phyloP scores from a whole-genome alignment of 1,284 basidiomycete genomes.

The Xerocomus nothofagi region DNA sequence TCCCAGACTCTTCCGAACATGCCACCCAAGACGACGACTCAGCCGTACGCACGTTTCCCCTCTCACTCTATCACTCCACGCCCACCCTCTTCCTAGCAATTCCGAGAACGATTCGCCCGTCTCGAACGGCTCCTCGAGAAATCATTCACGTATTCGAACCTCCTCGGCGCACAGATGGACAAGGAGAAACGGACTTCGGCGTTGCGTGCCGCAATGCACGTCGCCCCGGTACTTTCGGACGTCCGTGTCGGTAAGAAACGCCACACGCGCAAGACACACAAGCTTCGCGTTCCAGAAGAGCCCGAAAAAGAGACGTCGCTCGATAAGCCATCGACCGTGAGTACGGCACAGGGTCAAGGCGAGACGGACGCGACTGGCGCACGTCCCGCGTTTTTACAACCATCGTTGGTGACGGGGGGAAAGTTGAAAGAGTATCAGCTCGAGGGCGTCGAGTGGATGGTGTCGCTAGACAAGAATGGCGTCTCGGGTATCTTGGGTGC shows the following conservation, averaged over 20 bases:
- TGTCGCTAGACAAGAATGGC: slow-evolving; percentile 88
- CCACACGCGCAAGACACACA: slow-evolving; percentile 29
- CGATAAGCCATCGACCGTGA: slow-evolving; percentile 18
- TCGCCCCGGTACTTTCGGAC: slow-evolving; percentile 25
- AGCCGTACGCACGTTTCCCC: slow-evolving; percentile 15
- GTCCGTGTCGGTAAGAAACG: slow-evolving; percentile 12
- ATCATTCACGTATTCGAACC: slow-evolving; percentile 58
- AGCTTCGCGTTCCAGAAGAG: slow-evolving; percentile 39
- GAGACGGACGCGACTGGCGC: slow-evolving; percentile 24
- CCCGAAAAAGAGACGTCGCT: slow-evolving; percentile 26
- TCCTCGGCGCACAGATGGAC: slow-evolving; percentile 66
- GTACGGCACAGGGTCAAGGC: slow-evolving; percentile 19
- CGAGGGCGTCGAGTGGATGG: slow-evolving; percentile 97
- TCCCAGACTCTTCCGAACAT: slow-evolving; percentile 11
- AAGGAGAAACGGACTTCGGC: slow-evolving; percentile 42
- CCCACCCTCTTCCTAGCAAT: slow-evolving; percentile 38
- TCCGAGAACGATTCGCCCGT: slow-evolving; percentile 46
- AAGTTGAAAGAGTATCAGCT: slow-evolving; percentile 90
- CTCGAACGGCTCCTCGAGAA: slow-evolving; percentile 63
- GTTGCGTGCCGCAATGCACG: slow-evolving; percentile 38
- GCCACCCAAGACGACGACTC: slow-evolving; percentile 24
- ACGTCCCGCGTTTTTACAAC: slow-evolving; percentile 61
- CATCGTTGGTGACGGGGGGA: slow-evolving; percentile 80
- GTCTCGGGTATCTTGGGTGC: slow-evolving; percentile 89
- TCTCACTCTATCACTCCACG: too few relatives aligned